These are phyloP conservation scores for Nowakowskiella sp. DNA, from an alignment of 192 early-diverging fungal genomes.

Conservation along the genomic window DNA sequence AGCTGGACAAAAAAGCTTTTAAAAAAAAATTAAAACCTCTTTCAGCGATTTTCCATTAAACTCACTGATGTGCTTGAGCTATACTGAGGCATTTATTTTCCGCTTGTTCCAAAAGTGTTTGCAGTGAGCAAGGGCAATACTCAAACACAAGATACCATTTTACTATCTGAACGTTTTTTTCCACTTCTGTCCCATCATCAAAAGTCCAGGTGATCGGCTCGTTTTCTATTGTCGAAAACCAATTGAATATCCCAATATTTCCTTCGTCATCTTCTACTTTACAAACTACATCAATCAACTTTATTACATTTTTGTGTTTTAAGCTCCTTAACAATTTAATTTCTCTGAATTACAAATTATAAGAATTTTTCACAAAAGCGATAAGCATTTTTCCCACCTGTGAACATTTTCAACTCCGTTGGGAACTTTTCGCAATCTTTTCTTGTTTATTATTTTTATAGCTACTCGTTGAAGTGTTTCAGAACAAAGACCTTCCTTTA, in stretches of 20 bases:
- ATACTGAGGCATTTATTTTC: slow-evolving; percentile 24
- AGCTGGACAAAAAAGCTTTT: slow-evolving; percentile 43
- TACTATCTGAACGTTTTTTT: slow-evolving; percentile 28
- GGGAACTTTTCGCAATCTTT: slow-evolving; percentile 46
- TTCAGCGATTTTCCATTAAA: background rate
- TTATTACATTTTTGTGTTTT: slow-evolving; percentile 43
- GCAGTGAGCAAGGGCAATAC: slow-evolving; percentile 50
- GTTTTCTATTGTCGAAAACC: slow-evolving; percentile 50
- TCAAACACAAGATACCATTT: slow-evolving; percentile 55
- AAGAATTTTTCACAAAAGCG: background rate
- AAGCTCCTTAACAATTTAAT: slow-evolving; percentile 41
- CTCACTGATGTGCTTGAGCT: slow-evolving; percentile 30
- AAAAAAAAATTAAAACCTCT: background rate
- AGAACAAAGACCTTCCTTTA: slow-evolving; percentile 49
- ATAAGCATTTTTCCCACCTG: slow-evolving; percentile 13
- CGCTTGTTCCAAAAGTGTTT: slow-evolving; percentile 41
- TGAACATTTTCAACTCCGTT: slow-evolving; percentile 39
- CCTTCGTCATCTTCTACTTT: slow-evolving; percentile 52
- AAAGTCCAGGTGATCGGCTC: slow-evolving; percentile 44
- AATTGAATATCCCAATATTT: slow-evolving; percentile 41
- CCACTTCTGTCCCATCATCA: slow-evolving; percentile 37
- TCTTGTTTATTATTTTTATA: slow-evolving; percentile 51
- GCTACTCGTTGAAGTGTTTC: slow-evolving; percentile 51
- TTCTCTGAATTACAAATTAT: slow-evolving; percentile 25
- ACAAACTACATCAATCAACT: slow-evolving; percentile 47